phyloP scores from a whole-genome alignment of 805 yeast genomes.

The Metschnikowia lunata region DNA sequence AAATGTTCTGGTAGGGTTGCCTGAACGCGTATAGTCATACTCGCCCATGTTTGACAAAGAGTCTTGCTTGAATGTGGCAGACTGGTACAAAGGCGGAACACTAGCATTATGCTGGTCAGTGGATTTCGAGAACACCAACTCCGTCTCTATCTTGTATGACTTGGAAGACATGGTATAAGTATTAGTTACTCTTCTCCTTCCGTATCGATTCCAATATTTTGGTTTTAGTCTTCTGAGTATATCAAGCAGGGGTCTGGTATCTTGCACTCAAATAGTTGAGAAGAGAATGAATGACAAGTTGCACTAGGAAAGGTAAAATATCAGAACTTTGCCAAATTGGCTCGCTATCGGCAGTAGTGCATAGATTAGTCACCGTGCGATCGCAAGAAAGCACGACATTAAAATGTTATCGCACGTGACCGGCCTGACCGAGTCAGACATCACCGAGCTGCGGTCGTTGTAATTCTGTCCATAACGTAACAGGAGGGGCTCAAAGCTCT shows the following conservation, averaged over 20 bases:
- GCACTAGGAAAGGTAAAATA: too few species aligned
- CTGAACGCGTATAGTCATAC: conserved; percentile 78
- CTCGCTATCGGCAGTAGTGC: conserved; percentile 3
- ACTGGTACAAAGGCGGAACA: conserved; percentile 83
- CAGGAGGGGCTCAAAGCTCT: too few species aligned
- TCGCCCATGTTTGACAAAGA: conserved; percentile 69
- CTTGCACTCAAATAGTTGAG: too few species aligned
- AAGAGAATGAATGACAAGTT: too few species aligned
- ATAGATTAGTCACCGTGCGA: conserved; percentile 7
- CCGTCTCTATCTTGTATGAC: conserved; percentile 59
- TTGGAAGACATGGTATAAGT: conserved; percentile 17
- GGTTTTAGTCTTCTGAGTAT: neutral
- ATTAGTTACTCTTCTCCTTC: neutral
- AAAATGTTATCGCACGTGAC: conserved; percentile 12
- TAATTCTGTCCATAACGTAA: too few species aligned
- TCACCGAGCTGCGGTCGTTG: too few species aligned
- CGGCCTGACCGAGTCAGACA: neutral
- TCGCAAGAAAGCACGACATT: conserved; percentile 15
- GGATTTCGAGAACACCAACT: conserved; percentile 57
- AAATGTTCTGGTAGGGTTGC: conserved; percentile 86
- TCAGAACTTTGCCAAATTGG: neutral
- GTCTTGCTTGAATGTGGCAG: conserved; percentile 89
- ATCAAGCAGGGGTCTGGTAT: neutral
- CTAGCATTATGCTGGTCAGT: conserved; percentile 73
- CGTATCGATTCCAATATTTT: neutral